These are phyloP conservation scores for Capsella rubella DNA, from an alignment of 441 rosid species.

Conservation along the genomic window DNA sequence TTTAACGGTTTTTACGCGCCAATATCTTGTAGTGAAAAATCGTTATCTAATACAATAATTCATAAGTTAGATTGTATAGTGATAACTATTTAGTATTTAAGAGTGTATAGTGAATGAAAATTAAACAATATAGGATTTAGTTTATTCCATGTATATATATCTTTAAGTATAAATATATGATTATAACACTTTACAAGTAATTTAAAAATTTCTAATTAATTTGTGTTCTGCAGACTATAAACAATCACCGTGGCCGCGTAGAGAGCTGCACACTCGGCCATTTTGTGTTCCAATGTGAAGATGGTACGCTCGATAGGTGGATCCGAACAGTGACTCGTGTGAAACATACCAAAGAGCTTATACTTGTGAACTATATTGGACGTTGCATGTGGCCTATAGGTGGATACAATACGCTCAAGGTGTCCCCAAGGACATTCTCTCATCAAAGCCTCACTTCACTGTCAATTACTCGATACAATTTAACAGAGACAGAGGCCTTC, in stretches of 20 bases:
- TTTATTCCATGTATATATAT: conserved; percentile 6
- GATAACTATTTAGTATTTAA: neutral
- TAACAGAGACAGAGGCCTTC: neutral
- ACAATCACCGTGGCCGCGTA: neutral
- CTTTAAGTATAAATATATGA: neutral
- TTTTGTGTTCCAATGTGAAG: neutral
- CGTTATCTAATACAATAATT: no score
- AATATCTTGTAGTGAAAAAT: no score
- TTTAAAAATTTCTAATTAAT: neutral
- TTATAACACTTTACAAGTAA: neutral
- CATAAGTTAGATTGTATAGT: neutral
- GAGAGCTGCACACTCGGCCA: neutral
- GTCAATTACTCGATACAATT: conserved; percentile 6
- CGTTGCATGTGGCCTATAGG: neutral
- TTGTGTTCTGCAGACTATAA: neutral
- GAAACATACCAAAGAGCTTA: conserved; percentile 18
- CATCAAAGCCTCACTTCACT: conserved; percentile 22
- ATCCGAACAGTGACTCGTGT: neutral
- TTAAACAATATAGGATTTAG: no score
- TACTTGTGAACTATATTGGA: neutral
- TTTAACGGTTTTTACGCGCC: no score
- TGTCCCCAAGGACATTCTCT: neutral
- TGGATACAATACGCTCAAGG: neutral
- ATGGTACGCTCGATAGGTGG: conserved; percentile 19
- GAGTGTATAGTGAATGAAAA: neutral